Conservation (phyloP, 2,329 filamentous ascomycete species). For the Proliferodiscus dingleyae region DNA sequence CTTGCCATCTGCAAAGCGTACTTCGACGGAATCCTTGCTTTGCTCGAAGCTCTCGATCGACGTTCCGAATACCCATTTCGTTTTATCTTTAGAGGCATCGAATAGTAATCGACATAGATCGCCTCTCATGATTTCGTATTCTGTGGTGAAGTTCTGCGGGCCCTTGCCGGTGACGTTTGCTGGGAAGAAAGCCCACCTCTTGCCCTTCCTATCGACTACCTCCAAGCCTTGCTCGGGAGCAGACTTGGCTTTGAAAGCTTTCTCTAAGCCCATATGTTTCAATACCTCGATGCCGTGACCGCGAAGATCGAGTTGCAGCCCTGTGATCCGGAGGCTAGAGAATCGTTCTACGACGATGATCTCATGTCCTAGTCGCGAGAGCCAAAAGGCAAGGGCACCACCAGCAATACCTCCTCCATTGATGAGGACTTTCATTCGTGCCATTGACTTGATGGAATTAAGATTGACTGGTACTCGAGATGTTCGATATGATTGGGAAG, state of each 20-base stretch:
- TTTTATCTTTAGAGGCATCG: slow-evolving; percentile 31
- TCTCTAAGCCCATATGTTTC: slow-evolving; percentile 46
- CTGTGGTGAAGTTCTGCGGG: slow-evolving; percentile 35
- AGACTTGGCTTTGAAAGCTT: slow-evolving; percentile 37
- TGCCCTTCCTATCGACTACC: slow-evolving; percentile 38
- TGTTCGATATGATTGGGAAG: not conserved
- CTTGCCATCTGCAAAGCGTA: slow-evolving; percentile 9
- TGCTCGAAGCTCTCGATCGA: slow-evolving; percentile 25
- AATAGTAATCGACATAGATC: slow-evolving; percentile 38
- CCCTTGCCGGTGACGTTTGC: slow-evolving; percentile 29
- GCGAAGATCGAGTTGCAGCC: slow-evolving; percentile 51
- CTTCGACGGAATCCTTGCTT: slow-evolving; percentile 30
- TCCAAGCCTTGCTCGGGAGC: slow-evolving; percentile 44
- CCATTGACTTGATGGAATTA: no score
- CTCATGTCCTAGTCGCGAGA: slow-evolving; percentile 37
- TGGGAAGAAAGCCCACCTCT: slow-evolving; percentile 36
- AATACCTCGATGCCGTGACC: slow-evolving; percentile 46
- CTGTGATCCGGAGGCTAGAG: slow-evolving; percentile 39
- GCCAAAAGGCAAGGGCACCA: slow-evolving; percentile 45
- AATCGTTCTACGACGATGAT: slow-evolving; percentile 40
- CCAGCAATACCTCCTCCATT: slow-evolving; percentile 34
- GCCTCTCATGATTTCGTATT: slow-evolving; percentile 43
- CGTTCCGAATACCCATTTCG: slow-evolving; percentile 31
- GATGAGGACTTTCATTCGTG: slow-evolving; percentile 32
- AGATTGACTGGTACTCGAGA: no score